Base-by-base conservation (phyloP, 2,329 filamentous ascomycete species). In the Thermomyces lanuginosus region DNA sequence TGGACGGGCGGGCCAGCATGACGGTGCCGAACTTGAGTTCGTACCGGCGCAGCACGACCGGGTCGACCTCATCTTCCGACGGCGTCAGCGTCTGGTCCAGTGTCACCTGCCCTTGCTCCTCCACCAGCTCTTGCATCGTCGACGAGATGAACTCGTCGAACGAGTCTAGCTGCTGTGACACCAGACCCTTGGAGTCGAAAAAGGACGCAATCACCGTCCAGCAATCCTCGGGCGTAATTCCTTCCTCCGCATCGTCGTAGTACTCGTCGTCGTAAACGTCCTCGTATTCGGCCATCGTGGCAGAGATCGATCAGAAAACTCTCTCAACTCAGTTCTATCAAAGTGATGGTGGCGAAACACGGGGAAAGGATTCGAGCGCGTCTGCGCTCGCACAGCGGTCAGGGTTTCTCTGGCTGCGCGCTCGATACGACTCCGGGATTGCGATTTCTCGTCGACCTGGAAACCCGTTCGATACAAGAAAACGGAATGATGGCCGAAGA, bases 151-250 rank as follows among this genome's bases (percentile, higher is more conserved):
- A 98, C 50, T 95, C 84, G 57, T 98, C 83, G 58, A 92, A 98
- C 0, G 91, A 98, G 52, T 95, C 86, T 36, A 95, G 75, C 61
- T 98, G 89, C 57, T 98, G 86, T 9, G 89, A 92, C 12, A 92
- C 89, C 16, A 98, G 68, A 45, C 89, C 86, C 58, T 95, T 98
- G 36, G 74, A 70, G 43, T 93, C 82, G 60, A 98, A 98, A 63
- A 93, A 95, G 6, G 89, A 79, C 30, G 80, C 83, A 51, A 98
- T 95, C 46, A 95, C 86, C 38, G 78, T 79, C 89, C 91, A 98
- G 63, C 83, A 93, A 58, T 98, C 91, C 61, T 95, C 89, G 34
- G 84, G 81, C 14, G 84, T 92, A 59, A 95, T 92, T 21, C 61
- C 73, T 35, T 77, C 72, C 32, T 67, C 71, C 33, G 60, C 72